Percentiles rank a stretch among this genome's conserved stretches.
Evolutionary conservation across 2,329 filamentous ascomycete species (phyloP).

Genomic region (Fusarium napiforme): DNA sequence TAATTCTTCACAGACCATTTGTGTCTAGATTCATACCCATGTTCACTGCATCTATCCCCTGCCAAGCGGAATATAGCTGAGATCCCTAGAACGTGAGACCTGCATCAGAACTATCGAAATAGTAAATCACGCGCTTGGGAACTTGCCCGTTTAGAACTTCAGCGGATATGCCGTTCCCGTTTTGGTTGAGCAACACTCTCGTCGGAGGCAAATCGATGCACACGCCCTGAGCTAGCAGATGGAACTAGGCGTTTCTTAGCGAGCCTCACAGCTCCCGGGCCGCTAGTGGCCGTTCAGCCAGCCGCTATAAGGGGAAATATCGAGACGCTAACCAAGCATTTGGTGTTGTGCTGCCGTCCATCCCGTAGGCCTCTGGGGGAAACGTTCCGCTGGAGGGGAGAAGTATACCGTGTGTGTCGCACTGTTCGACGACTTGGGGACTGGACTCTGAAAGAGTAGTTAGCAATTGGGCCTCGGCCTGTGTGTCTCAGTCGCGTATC

Average conservation of each 20-base stretch:
- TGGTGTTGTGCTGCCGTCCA: not conserved
- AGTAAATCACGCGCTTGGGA: not conserved
- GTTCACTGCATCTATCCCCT: not conserved
- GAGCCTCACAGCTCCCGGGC: not conserved
- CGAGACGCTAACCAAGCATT: not conserved
- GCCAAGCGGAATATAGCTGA: not conserved
- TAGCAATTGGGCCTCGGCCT: not conserved
- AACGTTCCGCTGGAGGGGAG: not conserved
- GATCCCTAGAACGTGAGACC: not conserved
- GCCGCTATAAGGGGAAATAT: not conserved
- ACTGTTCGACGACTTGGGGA: not conserved
- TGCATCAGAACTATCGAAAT: not conserved
- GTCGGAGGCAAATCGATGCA: not conserved
- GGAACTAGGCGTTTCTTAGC: not conserved
- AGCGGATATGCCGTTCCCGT: not conserved
- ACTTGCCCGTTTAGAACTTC: not conserved
- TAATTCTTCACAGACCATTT: not conserved
- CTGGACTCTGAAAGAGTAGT: not conserved
- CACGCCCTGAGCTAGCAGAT: not conserved
- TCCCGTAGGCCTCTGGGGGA: not conserved
- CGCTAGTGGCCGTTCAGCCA: constrained; percentile 3
- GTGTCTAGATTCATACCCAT: not conserved
- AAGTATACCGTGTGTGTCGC: not conserved
- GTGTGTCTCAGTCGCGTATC: not conserved
- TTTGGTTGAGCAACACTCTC: not conserved